Evolutionary conservation across 495 filamentous ascomycete species (phyloP).

Genomic region (Baudoinia panamericana): DNA sequence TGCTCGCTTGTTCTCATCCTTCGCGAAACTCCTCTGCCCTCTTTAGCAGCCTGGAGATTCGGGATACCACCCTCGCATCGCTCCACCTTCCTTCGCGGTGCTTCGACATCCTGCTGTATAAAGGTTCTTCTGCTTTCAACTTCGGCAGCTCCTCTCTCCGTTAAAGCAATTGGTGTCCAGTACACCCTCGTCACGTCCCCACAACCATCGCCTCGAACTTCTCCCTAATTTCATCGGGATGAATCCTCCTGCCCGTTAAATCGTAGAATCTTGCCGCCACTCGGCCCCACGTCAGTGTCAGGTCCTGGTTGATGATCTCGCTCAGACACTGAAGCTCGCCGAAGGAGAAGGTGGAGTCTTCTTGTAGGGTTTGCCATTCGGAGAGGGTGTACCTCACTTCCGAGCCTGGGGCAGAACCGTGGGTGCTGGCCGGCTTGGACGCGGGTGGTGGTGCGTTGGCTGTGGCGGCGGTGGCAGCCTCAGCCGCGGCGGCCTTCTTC

Average conservation of each 20-base stretch:
- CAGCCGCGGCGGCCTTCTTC: neutral
- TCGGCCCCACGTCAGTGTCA: conserved; percentile 20
- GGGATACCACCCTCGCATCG: too few relatives aligned
- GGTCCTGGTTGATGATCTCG: conserved; percentile 22
- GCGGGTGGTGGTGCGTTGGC: neutral
- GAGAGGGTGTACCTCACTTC: conserved; percentile 12
- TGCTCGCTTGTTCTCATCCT: too few relatives aligned
- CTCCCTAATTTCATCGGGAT: conserved; percentile 24
- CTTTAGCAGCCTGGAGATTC: too few relatives aligned
- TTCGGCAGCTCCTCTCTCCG: too few relatives aligned
- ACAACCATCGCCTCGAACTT: conserved; percentile 21
- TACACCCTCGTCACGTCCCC: neutral
- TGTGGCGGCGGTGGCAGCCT: neutral
- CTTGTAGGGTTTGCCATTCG: conserved; percentile 12
- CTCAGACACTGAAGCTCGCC: conserved; percentile 22
- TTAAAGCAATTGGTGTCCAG: too few relatives aligned
- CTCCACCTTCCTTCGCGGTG: too few relatives aligned
- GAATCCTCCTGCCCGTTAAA: conserved; percentile 24
- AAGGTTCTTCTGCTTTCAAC: too few relatives aligned
- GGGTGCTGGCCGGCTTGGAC: neutral
- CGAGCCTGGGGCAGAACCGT: neutral
- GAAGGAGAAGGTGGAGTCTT: conserved; percentile 18
- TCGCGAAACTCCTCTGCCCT: too few relatives aligned
- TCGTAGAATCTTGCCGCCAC: conserved; percentile 23
- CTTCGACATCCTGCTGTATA: too few relatives aligned